Percentiles rank a stretch among this genome's conserved stretches.
phyloP scores from a whole-genome alignment of 2,329 filamentous ascomycete genomes.

The Colletotrichum nymphaeae region DNA sequence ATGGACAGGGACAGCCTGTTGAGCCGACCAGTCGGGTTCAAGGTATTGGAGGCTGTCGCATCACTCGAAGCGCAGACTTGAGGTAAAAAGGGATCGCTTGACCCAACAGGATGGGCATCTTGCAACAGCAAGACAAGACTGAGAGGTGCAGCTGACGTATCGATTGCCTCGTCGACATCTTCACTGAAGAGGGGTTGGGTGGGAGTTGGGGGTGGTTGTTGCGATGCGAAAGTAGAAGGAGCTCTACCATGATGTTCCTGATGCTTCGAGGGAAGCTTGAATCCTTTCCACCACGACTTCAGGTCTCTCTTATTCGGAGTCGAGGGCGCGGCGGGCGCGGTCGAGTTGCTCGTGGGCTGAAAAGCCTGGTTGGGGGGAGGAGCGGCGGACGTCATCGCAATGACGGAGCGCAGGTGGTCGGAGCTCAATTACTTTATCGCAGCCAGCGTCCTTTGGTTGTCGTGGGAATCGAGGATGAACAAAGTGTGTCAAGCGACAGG shows the following conservation, averaged over 20 bases:
- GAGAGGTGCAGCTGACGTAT: constrained; percentile 25
- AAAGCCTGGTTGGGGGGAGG: constrained; percentile 36
- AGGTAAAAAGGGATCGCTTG: neutral
- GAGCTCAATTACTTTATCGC: constrained; percentile 29
- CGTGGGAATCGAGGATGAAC: neutral
- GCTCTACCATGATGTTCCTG: constrained; percentile 69
- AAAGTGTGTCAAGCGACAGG: constrained; percentile 15
- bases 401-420: constrained; percentile 40
- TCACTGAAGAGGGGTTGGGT: constrained; percentile 35
- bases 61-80: constrained; percentile 35
- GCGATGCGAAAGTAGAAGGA: constrained; percentile 40
- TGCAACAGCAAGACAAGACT: constrained; percentile 25
- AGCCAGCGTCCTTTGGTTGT: constrained; percentile 22
- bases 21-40: constrained; percentile 1
- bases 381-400: constrained; percentile 45
- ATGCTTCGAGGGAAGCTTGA: constrained; percentile 76
- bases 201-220: neutral
- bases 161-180: constrained; percentile 30
- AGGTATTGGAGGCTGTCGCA: constrained; percentile 24
- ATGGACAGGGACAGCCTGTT: constrained; percentile 33
- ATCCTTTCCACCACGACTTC: constrained; percentile 97
- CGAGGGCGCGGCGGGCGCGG: constrained; percentile 55
- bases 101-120: constrained; percentile 26
- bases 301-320: constrained; percentile 89
- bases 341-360: constrained; percentile 32